These are phyloP conservation scores for Eleusine indica DNA, from an alignment of 176 grass and related monocot species.

Conservation along the genomic window DNA sequence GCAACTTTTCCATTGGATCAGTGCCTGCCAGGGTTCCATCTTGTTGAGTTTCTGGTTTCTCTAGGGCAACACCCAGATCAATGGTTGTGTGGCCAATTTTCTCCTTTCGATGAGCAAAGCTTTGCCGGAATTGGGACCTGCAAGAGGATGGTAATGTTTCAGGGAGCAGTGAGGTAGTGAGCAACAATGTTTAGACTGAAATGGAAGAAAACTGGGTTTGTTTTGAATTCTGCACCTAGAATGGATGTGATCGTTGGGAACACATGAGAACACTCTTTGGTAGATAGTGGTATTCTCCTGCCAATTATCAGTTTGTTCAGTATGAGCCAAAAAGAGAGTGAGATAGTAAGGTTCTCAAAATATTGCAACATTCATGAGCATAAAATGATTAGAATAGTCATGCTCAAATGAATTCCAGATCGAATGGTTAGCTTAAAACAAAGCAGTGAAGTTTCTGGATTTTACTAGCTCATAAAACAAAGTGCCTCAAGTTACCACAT, in stretches of 20 bases:
- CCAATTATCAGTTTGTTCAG: constrained; percentile 36
- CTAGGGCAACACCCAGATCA: constrained; percentile 64
- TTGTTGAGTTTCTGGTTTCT: constrained; percentile 38
- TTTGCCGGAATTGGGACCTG: constrained; percentile 66
- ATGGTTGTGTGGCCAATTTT: constrained; percentile 72
- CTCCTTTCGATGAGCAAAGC: constrained; percentile 58
- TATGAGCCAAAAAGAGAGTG: neutral
- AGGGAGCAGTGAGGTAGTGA: constrained; percentile 7
- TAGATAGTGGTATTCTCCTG: constrained; percentile 76
- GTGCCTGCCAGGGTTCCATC: constrained; percentile 37
- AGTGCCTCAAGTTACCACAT: neutral
- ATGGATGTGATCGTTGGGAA: constrained; percentile 68
- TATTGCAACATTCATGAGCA: neutral
- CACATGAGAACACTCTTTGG: constrained; percentile 72
- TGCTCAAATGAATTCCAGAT: neutral
- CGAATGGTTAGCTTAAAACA: neutral
- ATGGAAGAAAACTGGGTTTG: neutral
- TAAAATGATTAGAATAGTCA: neutral
- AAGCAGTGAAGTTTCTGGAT: neutral
- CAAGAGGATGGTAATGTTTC: constrained; percentile 16
- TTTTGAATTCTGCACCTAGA: constrained; percentile 45
- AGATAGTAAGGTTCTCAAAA: neutral
- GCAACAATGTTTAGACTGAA: neutral
- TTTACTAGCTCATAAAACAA: neutral
- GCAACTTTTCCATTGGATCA: constrained; percentile 49